Conservation (phyloP, 2,329 filamentous ascomycete genomes). For the Exophiala bonariae region DNA sequence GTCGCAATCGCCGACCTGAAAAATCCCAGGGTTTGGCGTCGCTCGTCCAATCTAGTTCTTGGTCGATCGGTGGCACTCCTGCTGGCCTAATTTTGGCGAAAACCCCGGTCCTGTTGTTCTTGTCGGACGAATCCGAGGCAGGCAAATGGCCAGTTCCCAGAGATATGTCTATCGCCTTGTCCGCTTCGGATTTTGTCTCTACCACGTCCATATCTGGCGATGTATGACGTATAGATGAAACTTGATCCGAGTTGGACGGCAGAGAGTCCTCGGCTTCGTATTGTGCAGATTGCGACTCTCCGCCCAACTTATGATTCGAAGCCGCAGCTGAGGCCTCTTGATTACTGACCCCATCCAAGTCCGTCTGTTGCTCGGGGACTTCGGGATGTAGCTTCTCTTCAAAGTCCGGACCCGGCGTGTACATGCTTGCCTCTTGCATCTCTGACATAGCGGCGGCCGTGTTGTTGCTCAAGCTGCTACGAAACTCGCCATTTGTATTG, state of each 20-base stretch:
- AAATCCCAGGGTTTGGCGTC: conserved; percentile 23
- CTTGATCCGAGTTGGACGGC: neutral
- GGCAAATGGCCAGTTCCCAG: conserved; percentile 2
- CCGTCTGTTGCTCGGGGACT: neutral
- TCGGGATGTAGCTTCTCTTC: conserved; percentile 14
- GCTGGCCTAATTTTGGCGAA: neutral
- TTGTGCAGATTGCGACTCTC: neutral
- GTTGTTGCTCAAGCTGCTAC: conserved; percentile 18
- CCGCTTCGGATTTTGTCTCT: neutral
- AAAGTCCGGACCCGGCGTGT: conserved; percentile 11
- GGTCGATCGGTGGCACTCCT: conserved; percentile 22
- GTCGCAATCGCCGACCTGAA: conserved; percentile 45
- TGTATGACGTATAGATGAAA: neutral
- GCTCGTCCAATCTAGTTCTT: conserved; percentile 22
- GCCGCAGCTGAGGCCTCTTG: conserved; percentile 2
- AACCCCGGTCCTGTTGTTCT: conserved; percentile 1
- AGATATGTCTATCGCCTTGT: neutral
- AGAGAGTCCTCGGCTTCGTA: neutral
- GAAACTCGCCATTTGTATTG: conserved; percentile 13
- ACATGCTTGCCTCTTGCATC: conserved; percentile 27
- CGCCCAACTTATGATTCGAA: conserved; percentile 3
- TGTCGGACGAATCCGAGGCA: conserved; percentile 1
- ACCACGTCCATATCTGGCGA: neutral
- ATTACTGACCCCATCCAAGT: neutral
- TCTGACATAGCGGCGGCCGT: conserved; percentile 28